Base-by-base conservation (phyloP, 1,284 basidiomycete species). In the Malassezia yamatoensis region DNA sequence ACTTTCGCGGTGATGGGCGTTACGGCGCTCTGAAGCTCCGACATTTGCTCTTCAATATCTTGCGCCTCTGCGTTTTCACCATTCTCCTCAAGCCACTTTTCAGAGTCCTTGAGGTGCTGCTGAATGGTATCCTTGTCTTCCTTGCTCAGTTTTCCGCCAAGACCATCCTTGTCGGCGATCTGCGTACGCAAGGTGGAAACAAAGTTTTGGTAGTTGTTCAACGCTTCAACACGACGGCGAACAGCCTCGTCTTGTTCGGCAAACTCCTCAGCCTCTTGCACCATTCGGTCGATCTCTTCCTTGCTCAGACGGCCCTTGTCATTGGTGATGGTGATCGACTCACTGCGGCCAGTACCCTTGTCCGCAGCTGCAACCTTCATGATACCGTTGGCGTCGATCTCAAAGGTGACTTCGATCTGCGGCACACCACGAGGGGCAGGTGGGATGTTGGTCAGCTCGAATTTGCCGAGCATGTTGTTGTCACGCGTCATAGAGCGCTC, bases 391-490 rank as follows among this genome's bases (percentile, higher is more conserved):
- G 72, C 72, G 54, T 74, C 72, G 36, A 74, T 58, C 62, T 74
- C 72, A 51, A 74, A 74, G 43, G 72, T 74, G 54, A 74, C 72
- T 63, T 74, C 72, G 49, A 74, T 72, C 62, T 74, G 72, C 49
- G 72, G 72, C 43, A 91, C 87, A 75, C 91, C 91, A 62, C 90
- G 88, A 61, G 91, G 90, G 1, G 91, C 87, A 38, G 90, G 90
- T 18, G 91, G 91, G 63, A 96, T 94, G 61, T 87, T 78, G 58
- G 83, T 85, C 45, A 96, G 83, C 78, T 96, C 91, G 74, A 96
- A 96, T 78, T 91, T 90, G 79, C 91, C 91, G 63, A 98, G 85
- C 53, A 86, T 82, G 81, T 94, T 91, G 84, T 96, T 96, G 80
- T 96, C 90, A 83, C 91, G 91, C 71, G 90, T 94, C 76, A 93